phyloP scores from a whole-genome alignment of 2,329 filamentous ascomycete species.

The Beauveria bassiana region DNA sequence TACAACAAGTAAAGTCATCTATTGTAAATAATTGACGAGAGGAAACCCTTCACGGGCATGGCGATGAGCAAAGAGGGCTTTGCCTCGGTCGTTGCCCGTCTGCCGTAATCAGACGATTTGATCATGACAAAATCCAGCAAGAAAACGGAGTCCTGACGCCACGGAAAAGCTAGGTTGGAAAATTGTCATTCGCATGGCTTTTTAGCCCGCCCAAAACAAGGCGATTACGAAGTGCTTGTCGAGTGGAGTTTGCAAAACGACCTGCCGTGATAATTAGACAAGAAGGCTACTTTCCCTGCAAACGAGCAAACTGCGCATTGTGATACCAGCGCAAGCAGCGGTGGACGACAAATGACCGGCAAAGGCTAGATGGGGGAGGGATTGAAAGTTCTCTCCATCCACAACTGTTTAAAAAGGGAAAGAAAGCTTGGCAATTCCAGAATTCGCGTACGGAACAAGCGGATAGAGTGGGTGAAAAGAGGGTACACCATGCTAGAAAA shows the following conservation, averaged over 20 bases:
- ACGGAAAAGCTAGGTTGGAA: not conserved
- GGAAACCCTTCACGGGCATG: not conserved
- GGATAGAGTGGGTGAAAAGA: not conserved
- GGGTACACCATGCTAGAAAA: not conserved
- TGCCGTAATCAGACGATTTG: not conserved
- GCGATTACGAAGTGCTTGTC: too few species aligned
- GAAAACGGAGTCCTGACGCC: not conserved
- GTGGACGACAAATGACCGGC: too few species aligned
- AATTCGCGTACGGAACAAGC: slow-evolving; percentile 2
- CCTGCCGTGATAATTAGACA: too few species aligned
- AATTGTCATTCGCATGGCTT: not conserved
- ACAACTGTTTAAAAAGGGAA: not conserved
- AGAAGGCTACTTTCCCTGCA: too few species aligned
- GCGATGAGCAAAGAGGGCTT: not conserved
- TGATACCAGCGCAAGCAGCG: too few species aligned
- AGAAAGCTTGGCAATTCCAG: not conserved
- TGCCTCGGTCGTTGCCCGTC: not conserved
- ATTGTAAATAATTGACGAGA: not conserved
- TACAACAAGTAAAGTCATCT: too few species aligned
- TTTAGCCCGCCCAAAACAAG: not conserved
- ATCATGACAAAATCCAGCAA: not conserved
- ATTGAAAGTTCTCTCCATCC: too few species aligned
- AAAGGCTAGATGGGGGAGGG: too few species aligned
- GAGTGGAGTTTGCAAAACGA: too few species aligned
- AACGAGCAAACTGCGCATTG: too few species aligned